Percentiles rank a stretch among this genome's conserved stretches.
Evolutionary conservation across 345 rosid genomes (phyloP).

Genomic region (Citrus australasica): DNA sequence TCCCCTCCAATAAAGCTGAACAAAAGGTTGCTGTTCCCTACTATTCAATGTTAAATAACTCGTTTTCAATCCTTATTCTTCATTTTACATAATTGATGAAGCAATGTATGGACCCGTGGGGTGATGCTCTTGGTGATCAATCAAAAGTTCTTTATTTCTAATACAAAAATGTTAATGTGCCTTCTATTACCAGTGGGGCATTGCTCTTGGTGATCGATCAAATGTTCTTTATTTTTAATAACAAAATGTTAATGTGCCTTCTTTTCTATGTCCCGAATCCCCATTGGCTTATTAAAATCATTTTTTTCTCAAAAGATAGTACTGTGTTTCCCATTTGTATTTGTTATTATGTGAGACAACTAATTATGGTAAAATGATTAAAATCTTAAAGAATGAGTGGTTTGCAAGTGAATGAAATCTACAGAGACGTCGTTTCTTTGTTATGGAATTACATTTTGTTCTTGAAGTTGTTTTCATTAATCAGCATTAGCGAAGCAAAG

Average conservation of each 20-base stretch:
- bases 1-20: conserved; percentile 17
- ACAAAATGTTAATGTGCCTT: background rate
- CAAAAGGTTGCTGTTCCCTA: background rate
- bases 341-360: background rate
- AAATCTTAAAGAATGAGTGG: background rate
- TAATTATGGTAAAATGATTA: background rate
- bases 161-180: background rate
- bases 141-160: background rate
- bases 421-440: too few relatives aligned
- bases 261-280: background rate
- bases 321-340: background rate
- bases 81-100: background rate
- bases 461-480: too few relatives aligned
- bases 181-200: background rate
- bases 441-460: too few relatives aligned
- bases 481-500: too few relatives aligned
- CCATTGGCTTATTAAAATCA: background rate
- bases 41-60: conserved; percentile 17
- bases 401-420: background rate
- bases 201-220: background rate
- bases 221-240: background rate
- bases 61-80: conserved; percentile 11
- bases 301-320: background rate
- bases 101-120: background rate
- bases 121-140: background rate